Conservation (phyloP, 169 alveolate genomes). For the Eimeria maxima region DNA sequence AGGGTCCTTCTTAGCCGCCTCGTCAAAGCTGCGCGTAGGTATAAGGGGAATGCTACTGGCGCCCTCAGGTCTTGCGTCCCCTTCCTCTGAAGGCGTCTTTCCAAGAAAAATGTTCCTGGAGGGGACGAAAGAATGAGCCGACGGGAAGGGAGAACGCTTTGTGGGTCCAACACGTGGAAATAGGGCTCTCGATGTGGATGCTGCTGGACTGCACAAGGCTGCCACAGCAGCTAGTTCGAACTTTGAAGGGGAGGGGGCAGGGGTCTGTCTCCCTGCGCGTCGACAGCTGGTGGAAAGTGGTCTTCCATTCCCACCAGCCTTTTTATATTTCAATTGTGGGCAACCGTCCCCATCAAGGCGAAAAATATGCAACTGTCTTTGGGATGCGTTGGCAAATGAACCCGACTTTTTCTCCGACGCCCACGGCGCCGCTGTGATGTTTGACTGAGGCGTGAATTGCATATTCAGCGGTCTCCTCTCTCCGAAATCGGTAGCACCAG, state of each 20-base stretch:
- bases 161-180: neutral
- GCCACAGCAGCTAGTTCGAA: constrained; percentile 72
- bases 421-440: neutral
- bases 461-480: neutral
- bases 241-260: constrained; percentile 46
- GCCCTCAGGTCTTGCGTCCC: neutral
- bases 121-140: constrained; percentile 50
- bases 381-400: neutral
- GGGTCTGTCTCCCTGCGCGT: neutral
- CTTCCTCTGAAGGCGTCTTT: neutral
- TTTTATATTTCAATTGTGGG: neutral
- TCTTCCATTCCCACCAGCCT: neutral
- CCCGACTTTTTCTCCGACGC: neutral
- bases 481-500: neutral
- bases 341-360: constrained; percentile 3
- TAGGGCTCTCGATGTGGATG: neutral
- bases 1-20: neutral
- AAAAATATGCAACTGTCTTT: constrained; percentile 11
- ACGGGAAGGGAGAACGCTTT: neutral
- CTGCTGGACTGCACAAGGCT: constrained; percentile 32
- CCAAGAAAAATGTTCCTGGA: neutral
- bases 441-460: neutral
- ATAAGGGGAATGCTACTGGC: neutral
- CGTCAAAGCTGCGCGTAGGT: neutral
- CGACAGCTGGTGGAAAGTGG: neutral